Conservation (phyloP, 805 yeast genomes). For the Kuraishia molischiana region DNA sequence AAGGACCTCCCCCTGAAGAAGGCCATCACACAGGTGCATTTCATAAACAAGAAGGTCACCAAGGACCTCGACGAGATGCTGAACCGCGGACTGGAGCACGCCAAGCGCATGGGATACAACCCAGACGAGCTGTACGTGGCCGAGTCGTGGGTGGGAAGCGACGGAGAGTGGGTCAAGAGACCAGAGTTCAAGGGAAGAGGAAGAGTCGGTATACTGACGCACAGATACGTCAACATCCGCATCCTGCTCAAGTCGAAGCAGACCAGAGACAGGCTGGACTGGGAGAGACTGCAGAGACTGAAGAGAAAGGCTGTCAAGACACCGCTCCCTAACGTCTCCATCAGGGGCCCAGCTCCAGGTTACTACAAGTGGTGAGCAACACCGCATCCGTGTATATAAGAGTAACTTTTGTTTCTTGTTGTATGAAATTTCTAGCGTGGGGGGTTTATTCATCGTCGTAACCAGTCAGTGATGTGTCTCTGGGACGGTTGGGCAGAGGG, state of each 20-base stretch:
- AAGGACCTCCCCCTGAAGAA: conserved; percentile 59
- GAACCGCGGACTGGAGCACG: conserved; percentile 63
- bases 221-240: conserved; percentile 72
- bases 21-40: conserved; percentile 90
- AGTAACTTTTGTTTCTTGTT: too few relatives aligned
- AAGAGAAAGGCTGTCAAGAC: conserved; percentile 28
- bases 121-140: conserved; percentile 59
- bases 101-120: conserved; percentile 46
- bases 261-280: conserved; percentile 49
- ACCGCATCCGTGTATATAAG: conserved; percentile 6
- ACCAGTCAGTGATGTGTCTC: conserved; percentile 40
- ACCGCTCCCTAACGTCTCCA: conserved; percentile 31
- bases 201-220: conserved; percentile 68
- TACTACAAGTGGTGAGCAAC: conserved; percentile 41
- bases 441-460: conserved; percentile 34
- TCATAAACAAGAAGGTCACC: conserved; percentile 70
- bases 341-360: conserved; percentile 41
- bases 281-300: conserved; percentile 44
- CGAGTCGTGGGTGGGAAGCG: conserved; percentile 88
- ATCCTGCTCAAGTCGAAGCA: conserved; percentile 63
- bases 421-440: too few relatives aligned
- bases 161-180: conserved; percentile 64
- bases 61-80: conserved; percentile 71
- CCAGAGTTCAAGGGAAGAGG: conserved; percentile 86
- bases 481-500: conserved; percentile 45